phyloP scores from a whole-genome alignment of 352 stramenopile species.

The Phytophthora fragariae region DNA sequence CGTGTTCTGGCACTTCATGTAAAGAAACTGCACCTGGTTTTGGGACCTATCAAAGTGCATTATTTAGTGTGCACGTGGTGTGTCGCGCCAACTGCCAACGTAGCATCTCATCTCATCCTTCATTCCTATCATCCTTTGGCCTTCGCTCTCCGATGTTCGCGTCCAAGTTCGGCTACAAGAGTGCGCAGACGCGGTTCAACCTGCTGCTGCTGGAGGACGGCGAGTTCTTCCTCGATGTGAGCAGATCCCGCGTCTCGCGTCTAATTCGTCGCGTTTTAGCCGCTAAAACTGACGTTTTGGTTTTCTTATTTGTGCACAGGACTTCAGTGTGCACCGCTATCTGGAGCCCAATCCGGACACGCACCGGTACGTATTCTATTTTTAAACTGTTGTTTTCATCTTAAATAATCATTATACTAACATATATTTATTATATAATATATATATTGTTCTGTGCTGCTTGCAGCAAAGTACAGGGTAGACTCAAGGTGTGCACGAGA shows the following conservation, averaged over 20 bases:
- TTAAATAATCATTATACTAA: slow-evolving; percentile 1
- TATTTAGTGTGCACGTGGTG: slow-evolving; percentile 26
- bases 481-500: slow-evolving; percentile 90
- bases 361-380: slow-evolving; percentile 48
- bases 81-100: slow-evolving; percentile 11
- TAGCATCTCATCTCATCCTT: slow-evolving; percentile 11
- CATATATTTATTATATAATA: neutral
- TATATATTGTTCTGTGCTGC: slow-evolving; percentile 2
- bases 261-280: neutral
- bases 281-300: neutral
- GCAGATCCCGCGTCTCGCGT: neutral
- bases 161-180: slow-evolving; percentile 54
- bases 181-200: slow-evolving; percentile 89
- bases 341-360: slow-evolving; percentile 61
- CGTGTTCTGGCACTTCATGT: too few species aligned
- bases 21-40: too few species aligned
- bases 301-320: slow-evolving; percentile 46
- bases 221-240: slow-evolving; percentile 95
- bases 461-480: slow-evolving; percentile 73
- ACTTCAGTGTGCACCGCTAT: slow-evolving; percentile 87
- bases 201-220: slow-evolving; percentile 94
- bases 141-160: slow-evolving; percentile 39
- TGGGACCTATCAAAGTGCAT: neutral
- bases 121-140: neutral
- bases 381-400: slow-evolving; percentile 1